Percentiles rank a stretch among this genome's conserved stretches.
phyloP scores from a whole-genome alignment of 1,284 basidiomycete genomes.

The Pterula multifida region DNA sequence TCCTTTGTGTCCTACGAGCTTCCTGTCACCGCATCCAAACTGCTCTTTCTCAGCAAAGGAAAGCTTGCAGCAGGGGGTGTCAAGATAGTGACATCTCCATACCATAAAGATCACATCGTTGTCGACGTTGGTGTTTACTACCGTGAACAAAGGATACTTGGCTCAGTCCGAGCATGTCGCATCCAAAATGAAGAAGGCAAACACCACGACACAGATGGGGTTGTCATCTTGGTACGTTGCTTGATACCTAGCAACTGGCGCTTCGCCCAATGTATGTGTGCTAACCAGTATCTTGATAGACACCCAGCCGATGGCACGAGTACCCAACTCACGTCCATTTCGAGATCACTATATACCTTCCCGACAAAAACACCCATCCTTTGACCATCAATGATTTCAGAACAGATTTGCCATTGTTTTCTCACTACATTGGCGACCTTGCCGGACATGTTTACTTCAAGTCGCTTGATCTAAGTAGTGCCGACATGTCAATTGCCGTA shows the following conservation, averaged over 20 bases:
- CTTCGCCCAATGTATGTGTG: neutral
- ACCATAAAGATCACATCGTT: neutral
- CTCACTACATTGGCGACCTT: slow-evolving; percentile 20
- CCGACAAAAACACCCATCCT: neutral
- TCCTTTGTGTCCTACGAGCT: neutral
- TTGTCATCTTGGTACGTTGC: neutral
- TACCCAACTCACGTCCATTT: neutral
- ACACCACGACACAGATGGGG: neutral
- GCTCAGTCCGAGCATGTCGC: neutral
- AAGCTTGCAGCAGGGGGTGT: neutral
- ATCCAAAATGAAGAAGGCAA: neutral
- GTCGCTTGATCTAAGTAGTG: slow-evolving; percentile 15
- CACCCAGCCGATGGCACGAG: neutral
- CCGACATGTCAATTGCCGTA: slow-evolving; percentile 17
- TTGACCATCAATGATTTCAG: slow-evolving; percentile 20
- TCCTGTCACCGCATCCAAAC: neutral
- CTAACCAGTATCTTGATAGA: neutral
- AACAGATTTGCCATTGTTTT: slow-evolving; percentile 21
- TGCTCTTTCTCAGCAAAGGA: neutral
- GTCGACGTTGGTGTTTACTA: slow-evolving; percentile 1
- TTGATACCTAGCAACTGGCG: neutral
- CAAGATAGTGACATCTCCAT: neutral
- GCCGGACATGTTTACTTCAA: slow-evolving; percentile 20
- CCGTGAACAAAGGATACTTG: neutral
- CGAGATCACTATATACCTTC: neutral